phyloP scores from a whole-genome alignment of 1,139 yeast genomes.

The Hyphopichia pseudoburtonii region DNA sequence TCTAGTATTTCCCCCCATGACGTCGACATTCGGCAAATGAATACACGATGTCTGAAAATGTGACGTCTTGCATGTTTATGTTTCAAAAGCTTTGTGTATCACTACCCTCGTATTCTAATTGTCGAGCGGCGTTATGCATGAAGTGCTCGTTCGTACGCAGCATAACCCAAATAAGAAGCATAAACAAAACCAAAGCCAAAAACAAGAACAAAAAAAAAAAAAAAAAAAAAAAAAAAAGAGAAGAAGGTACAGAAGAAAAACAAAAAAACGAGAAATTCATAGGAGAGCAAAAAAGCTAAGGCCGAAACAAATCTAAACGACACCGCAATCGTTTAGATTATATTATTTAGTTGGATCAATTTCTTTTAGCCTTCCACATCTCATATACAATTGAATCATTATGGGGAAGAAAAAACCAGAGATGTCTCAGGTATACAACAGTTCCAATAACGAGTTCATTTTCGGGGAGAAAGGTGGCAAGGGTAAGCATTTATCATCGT shows the following conservation, averaged over 20 bases:
- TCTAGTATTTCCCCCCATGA: not conserved
- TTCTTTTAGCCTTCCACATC: not conserved
- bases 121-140: too few species aligned
- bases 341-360: too few species aligned
- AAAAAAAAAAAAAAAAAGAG: not conserved
- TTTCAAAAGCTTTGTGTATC: too few species aligned
- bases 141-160: too few species aligned
- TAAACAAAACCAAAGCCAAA: not conserved
- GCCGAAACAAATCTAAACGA: too few species aligned
- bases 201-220: not conserved
- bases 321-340: not conserved
- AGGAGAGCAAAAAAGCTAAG: too few species aligned
- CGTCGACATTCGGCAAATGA: too few species aligned
- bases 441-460: conserved; percentile 54
- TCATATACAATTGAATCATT: conserved; percentile 1
- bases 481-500: conserved; percentile 61
- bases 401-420: conserved; percentile 53
- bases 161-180: not conserved
- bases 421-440: conserved; percentile 59
- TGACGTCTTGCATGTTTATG: too few species aligned
- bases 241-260: too few species aligned
- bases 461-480: conserved; percentile 70
- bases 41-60: too few species aligned
- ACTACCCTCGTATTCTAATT: too few species aligned
- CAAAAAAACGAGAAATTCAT: too few species aligned